Base-by-base conservation (phyloP, 2,329 filamentous ascomycete species). In the Aspergillus puulaauensis region DNA sequence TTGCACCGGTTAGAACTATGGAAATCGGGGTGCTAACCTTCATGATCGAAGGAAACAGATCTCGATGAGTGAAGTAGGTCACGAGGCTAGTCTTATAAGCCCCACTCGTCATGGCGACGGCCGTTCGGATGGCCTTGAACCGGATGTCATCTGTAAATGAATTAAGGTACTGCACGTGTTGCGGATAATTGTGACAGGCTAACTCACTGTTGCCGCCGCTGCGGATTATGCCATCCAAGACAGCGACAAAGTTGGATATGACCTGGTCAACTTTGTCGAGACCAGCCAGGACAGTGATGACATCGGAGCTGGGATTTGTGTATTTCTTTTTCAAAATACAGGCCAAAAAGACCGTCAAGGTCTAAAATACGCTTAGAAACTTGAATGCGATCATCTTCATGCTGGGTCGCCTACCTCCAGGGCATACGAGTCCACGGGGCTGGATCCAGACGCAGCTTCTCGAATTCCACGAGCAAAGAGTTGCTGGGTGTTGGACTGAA, bases 41-140 rank as follows among this genome's bases (percentile, higher is more conserved):
- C 86, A 97, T 96, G 54, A 98, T 83, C 8, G 92, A 88, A 19
- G 93, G 93, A 69, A 99, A 99, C 37, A 98, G 82, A 72, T 99
- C 95, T 64, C 91, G 83, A 70, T 98, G 93, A 41, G 95, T 95
- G 70, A 99, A 91, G 75, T 98, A 99, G 1, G 93, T 96, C 54
- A 97, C 83, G 21, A 99, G 82, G 48, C 91, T 95, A 4, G 95
- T 98, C 75, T 96, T 92, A 73, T 97, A 98, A 56, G 93, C 93
- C n/a, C 93, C 93, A 9, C 93, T 91, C 6, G 91, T 90, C 56
- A 96, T 87, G 14, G 92, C 89, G 58, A 97, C 82, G 7, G 93
- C 87, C 44, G 91, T 88, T 66, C 90, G 83, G 31, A 97, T 84
- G 7, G 93, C 93, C 71, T 90, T 92, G 64, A 87, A 83, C 57